Evolutionary conservation across 2,329 filamentous ascomycete genomes (phyloP), one percentile per base, ranked within the genome.

Genomic region (Arachnomyces sp.): DNA sequence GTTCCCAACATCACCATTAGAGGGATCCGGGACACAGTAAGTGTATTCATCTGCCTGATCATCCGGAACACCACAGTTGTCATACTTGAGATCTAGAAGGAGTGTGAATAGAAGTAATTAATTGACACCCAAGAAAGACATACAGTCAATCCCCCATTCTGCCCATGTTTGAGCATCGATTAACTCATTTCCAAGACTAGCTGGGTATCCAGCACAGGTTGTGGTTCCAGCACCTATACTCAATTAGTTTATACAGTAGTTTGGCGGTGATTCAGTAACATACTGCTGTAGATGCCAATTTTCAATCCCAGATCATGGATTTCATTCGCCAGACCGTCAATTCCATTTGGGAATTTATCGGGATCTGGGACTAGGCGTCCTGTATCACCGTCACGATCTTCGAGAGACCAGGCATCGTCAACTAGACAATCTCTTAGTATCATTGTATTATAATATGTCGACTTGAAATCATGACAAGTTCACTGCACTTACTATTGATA

Each of bases 91-190:
- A 42, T 77, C 69, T 68, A 28, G 29, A 25, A 25, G n/a, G n/a
- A 25, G 9, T 5, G 21, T 5, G 21, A 25, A 9, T 9, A 25
- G 21, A 9, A 5, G 9, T 25, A 5, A 5, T 5, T 25, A 25
- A 9, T 25, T 25, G 21, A 25, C 5, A 9, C 5, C 5, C 9
- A 5, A 9, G 21, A 5, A 9, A 25, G 21, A 35, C 38, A 11
- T 35, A 40, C 38, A 40, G 47, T 76, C 72, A 32, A 77, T 62
- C 4, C 68, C 72, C 74, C 73, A 77, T 7, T 60, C 55, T 1
- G 70, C 69, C 51, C 72, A 78, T 1, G 70, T 73, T 21, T 64
- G 56, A 3, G 75, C 76, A 54, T 80, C 77, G n/a, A 72, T 52
- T 4, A 64, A 57, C 47, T 80, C 75, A 47, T 69, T 67, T 1